A percentile compares a stretch with the other conserved stretches of the same genome.
phyloP scores from a whole-genome alignment of 2,329 filamentous ascomycete species.

The Trichoderma pleuroti region DNA sequence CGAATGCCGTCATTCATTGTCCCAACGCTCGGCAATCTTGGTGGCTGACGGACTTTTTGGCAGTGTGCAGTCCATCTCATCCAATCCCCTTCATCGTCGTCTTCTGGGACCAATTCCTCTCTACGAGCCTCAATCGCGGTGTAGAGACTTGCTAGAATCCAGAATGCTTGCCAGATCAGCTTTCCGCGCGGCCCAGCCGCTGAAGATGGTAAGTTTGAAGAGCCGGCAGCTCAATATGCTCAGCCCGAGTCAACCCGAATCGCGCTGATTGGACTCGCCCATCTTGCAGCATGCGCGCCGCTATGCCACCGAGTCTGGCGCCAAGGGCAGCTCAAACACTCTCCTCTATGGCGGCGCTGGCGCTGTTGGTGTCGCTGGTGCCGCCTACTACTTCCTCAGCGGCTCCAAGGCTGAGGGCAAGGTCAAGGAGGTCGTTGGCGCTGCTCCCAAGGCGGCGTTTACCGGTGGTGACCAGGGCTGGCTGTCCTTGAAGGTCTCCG shows the following conservation, averaged over 20 bases:
- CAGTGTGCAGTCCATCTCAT: not conserved
- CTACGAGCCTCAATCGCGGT: not conserved
- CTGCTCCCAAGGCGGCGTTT: slow-evolving; percentile 53
- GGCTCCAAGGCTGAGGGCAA: slow-evolving; percentile 56
- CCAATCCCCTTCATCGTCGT: not conserved
- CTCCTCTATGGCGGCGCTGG: slow-evolving; percentile 61
- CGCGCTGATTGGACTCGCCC: not conserved
- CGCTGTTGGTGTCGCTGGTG: slow-evolving; percentile 52
- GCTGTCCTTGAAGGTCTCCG: slow-evolving; percentile 73
- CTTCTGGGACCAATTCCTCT: not conserved
- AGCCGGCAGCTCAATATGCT: not conserved
- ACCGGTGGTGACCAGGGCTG: slow-evolving; percentile 88
- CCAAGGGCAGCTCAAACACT: slow-evolving; percentile 54
- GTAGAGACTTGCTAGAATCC: not conserved
- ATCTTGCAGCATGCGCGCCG: slow-evolving; percentile 42
- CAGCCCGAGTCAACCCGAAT: not conserved
- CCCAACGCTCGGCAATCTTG: slow-evolving; percentile 7
- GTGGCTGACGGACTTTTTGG: not conserved
- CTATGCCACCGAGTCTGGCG: slow-evolving; percentile 64
- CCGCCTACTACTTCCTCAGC: slow-evolving; percentile 54
- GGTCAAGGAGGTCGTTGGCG: slow-evolving; percentile 40
- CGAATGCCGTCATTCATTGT: slow-evolving; percentile 16
- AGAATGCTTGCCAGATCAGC: slow-evolving; percentile 66
- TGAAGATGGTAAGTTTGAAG: slow-evolving; percentile 57
- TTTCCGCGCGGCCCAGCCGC: slow-evolving; percentile 61